Evolutionary conservation across 768 basidiomycete species (phyloP).

Genomic region (Lactifluus volemus): DNA sequence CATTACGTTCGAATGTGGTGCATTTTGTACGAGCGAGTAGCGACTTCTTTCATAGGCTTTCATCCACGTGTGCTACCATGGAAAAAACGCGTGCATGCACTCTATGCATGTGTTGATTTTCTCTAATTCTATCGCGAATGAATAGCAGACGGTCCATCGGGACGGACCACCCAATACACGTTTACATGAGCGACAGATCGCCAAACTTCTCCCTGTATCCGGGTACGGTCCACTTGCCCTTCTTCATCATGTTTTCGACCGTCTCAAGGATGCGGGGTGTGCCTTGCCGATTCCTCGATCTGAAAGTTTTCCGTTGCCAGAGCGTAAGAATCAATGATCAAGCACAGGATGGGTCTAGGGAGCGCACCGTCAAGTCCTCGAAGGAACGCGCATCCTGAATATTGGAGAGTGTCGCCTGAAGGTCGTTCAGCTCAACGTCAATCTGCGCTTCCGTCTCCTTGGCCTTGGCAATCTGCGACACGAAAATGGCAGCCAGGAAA

Average conservation of each 20-base stretch:
- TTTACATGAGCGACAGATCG: conserved; percentile 85
- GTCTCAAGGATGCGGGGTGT: conserved; percentile 82
- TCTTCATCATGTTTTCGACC: conserved; percentile 91
- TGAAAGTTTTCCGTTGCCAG: conserved; percentile 26
- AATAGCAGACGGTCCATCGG: not conserved
- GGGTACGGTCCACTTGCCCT: conserved; percentile 98
- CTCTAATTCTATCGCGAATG: conserved; percentile 4
- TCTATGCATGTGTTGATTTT: not conserved
- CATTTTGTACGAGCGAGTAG: not conserved
- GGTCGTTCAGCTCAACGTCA: conserved; percentile 80
- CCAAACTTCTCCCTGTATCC: conserved; percentile 97
- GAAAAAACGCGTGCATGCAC: not conserved
- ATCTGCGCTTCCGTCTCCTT: conserved; percentile 87
- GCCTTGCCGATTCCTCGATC: conserved; percentile 85
- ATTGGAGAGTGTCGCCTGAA: conserved; percentile 90
- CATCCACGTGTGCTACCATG: too few species aligned
- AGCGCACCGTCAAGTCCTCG: conserved; percentile 84
- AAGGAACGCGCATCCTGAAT: conserved; percentile 97
- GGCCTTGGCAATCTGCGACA: conserved; percentile 70
- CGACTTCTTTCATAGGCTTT: not conserved
- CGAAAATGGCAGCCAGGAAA: not conserved
- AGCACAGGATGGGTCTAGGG: not conserved
- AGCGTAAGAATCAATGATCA: not conserved
- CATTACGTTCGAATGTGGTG: not conserved
- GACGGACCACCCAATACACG: not conserved